Evolutionary conservation across 73 alveolate species (phyloP), one percentile per base, ranked within the genome.

Genomic region (Symbiodinium natans): DNA sequence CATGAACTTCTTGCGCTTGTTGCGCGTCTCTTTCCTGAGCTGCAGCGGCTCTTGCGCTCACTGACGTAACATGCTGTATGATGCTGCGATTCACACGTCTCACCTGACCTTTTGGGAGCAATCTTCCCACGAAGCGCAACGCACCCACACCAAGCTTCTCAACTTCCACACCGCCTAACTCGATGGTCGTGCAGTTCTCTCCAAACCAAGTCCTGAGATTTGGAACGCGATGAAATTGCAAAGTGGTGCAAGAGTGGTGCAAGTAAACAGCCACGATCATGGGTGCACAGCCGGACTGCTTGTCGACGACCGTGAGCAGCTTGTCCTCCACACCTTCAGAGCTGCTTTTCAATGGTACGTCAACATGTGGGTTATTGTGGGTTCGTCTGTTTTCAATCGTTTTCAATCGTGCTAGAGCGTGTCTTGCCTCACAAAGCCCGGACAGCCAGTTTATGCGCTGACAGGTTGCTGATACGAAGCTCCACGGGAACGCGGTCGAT

Each of bases 1-100:
- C 96, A 89, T 89, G 75, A 89, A 89, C 87, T 89, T 89, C 52
- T 89, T 89, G n/a, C 96, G 83, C 87, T 89, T 89, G 87, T 89
- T 89, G 86, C 96, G 96, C 23, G 96, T 89, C 33, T 89, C 96
- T 41, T 71, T 63, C 96, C 96, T 88, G 31, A 25, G 75, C 31
- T 15, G 33, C 33, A 56, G 17, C 33, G 36, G 75, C 59, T 46
- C 59, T 13, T 9, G 59, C 59, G 6, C 59, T 9, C 13, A 13
- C 59, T 13, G 59, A 46, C 75, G 75, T 6, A 56, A 56, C 7
- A 1, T 56, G 34, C 75, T 10, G 75, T 56, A 7, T 25, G 2
- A 56, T 7, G 75, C 29, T 56, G 75, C 31, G 34, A 31, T 56
- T 31, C n/a, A n/a, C n/a, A n/a, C n/a, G n/a, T n/a, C n/a, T n/a